Base-by-base conservation (phyloP, 352 stramenopile species). In the Globisporangium cystogenes region DNA sequence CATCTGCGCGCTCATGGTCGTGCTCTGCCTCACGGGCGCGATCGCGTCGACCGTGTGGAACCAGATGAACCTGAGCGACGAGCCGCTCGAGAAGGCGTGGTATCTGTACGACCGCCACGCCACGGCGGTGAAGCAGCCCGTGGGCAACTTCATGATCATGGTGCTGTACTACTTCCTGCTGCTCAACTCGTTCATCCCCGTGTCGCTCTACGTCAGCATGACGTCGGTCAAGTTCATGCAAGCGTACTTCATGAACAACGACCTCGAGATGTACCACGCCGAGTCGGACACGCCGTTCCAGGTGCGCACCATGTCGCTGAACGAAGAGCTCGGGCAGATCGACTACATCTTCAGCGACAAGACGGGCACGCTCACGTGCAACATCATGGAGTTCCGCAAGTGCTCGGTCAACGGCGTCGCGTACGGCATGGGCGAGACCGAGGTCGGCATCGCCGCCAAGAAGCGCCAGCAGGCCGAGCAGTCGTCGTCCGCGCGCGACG, bases 361-460 rank as follows among this genome's bases (percentile, higher is more conserved):
- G 70, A 98, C 94, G 12, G 95, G 95, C 18, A 98, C 95, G 11
- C 61, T 98, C 26, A 98, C 95, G 44, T 93, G 90, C 55, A 98
- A 98, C 65, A 79, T 97, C 27, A 98, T 98, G 95, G 85, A 98
- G 62, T 99, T 99, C 65, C 96, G 97, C 46, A 95, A 96, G 53
- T 98, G 90, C 64, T 96, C 88, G 27, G 96, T 99, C 47, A 94
- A 97, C 60, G 93, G 92, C 35, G 72, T 97, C 21, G 66, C 88
- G 23, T 98, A 98, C 68, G 96, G 96, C 2, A 68, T 89, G 29
- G 86, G 87, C 1, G 85, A 93, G 52, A 96, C 87, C 0, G 84
- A 96, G 57, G 77, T 95, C 4, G 86, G 87, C 4, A 76, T 88
- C 31, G 78, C 77, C 0, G 85, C 82, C 21, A 82, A 77, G 49